Evolutionary conservation across 164 flowering plant genomes (phyloP).

Genomic region (Umbilicus rupestris): DNA sequence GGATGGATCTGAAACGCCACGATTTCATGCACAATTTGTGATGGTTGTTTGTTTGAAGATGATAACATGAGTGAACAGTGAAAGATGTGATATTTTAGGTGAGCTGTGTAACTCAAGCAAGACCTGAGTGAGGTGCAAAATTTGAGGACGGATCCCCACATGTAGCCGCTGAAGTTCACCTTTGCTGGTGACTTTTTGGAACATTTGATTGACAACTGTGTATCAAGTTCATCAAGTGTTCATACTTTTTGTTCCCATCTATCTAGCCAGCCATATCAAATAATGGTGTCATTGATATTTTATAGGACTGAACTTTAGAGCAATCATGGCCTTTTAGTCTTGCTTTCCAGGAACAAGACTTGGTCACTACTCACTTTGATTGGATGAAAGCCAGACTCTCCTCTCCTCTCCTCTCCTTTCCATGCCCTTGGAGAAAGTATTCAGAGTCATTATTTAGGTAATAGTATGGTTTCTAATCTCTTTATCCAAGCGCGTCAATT

Average conservation of each 20-base stretch:
- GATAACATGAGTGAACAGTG: constrained; percentile 4
- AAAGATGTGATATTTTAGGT: neutral
- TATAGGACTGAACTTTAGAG: constrained; percentile 1
- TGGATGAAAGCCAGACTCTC: neutral
- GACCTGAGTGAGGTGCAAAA: neutral
- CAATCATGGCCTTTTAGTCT: neutral
- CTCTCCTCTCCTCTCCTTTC: neutral
- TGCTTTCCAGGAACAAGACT: neutral
- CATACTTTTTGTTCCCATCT: constrained; percentile 4
- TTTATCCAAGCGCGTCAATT: too few relatives aligned
- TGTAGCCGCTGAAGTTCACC: neutral
- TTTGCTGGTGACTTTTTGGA: neutral
- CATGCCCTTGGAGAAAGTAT: neutral
- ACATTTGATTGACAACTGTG: neutral
- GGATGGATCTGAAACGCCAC: neutral
- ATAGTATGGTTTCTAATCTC: too few relatives aligned
- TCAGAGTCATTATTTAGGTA: too few relatives aligned
- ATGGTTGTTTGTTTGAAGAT: neutral
- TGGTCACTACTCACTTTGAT: too few relatives aligned
- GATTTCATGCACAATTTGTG: neutral
- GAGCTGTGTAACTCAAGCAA: constrained; percentile 4
- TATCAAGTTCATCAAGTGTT: neutral
- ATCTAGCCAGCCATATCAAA: constrained; percentile 1
- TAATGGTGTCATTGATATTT: neutral
- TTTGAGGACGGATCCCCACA: neutral